Evolutionary conservation across 1,284 basidiomycete species (phyloP), one percentile per base, ranked within the genome.

Genomic region (Puccinia triticina): DNA sequence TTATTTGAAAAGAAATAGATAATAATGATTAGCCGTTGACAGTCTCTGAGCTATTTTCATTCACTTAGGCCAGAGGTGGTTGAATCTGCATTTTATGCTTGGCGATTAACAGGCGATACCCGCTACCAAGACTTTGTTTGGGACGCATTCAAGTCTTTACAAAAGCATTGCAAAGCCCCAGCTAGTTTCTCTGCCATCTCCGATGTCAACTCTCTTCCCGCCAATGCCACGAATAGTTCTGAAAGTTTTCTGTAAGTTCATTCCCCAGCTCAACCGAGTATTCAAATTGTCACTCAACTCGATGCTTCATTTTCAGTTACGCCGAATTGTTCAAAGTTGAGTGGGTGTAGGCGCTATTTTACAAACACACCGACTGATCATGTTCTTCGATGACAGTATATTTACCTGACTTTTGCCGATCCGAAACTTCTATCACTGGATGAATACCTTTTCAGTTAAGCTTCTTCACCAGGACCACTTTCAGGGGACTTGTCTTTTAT

Each of bases 361-460:
- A 26, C 23, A 67, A 43, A 21, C 4, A 43, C 34, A 18, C 37
- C 46, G 40, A 67, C 23, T 8, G 18, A 67, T 43, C 32, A 40
- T 40, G 23, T 21, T 46, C 23, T 29, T 16, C 66, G 46, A 40
- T 26, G 8, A 2, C 32, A 82, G 81, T 82, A 82, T 14, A 67
- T 82, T 8, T 82, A 77, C 67, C 46, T 82, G 12, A 82, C 74
- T n/a, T 82, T 82, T 50, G 26, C 81, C 40, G 48, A 73, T 71
- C 81, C 81, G 3, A 50, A 67, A 10, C 61, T 82, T 5, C 23
- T 82, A 16, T 82, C 81, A 0, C 77, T 82, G 81, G 81, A 82
- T 72, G n/a, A 82, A 71, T 82, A 77, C 53, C 29, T 82, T 14
- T 82, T 82, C 74, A 82, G 81, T 82, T 82, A 29, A 76, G 81